phyloP scores from a whole-genome alignment of 2,329 filamentous ascomycete species.

The Aspergillus phoenicis region DNA sequence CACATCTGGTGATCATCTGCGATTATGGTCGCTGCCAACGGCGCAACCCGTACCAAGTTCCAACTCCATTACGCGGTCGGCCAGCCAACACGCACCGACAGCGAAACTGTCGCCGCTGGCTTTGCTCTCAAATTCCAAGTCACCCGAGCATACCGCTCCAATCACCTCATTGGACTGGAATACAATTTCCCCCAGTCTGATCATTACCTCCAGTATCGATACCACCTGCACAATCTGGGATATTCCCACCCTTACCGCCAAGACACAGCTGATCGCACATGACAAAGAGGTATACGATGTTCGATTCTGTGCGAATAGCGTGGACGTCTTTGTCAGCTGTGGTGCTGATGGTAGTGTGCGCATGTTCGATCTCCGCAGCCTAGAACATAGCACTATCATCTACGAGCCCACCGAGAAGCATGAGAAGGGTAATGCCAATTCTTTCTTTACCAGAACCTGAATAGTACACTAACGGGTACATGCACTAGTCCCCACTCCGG shows the following conservation, averaged over 20 bases:
- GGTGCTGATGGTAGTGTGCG: slow-evolving; percentile 95
- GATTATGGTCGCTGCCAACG: slow-evolving; percentile 85
- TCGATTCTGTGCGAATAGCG: slow-evolving; percentile 94
- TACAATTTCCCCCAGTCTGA: slow-evolving; percentile 90
- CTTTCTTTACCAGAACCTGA: neutral
- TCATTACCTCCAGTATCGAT: slow-evolving; percentile 98
- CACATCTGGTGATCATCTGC: slow-evolving; percentile 90
- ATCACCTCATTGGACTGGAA: slow-evolving; percentile 98
- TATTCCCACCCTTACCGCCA: slow-evolving; percentile 94
- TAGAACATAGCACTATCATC: slow-evolving; percentile 98
- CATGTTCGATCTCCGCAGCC: slow-evolving; percentile 95
- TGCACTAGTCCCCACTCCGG: slow-evolving; percentile 39
- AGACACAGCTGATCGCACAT: slow-evolving; percentile 96
- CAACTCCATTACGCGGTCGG: slow-evolving; percentile 70
- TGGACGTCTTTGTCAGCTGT: slow-evolving; percentile 98
- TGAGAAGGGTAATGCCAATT: slow-evolving; percentile 57
- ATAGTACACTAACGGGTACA: neutral
- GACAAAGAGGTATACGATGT: slow-evolving; percentile 99
- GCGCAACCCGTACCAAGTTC: slow-evolving; percentile 61
- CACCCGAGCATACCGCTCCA: slow-evolving; percentile 94
- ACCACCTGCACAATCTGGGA: slow-evolving; percentile 99
- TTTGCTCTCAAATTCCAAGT: slow-evolving; percentile 95
- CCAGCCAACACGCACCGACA: slow-evolving; percentile 63
- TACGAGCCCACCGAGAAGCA: slow-evolving; percentile 95
- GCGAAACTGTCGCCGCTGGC: slow-evolving; percentile 89